Base-by-base conservation (phyloP, 2,329 filamentous ascomycete species). In the Aspergillus sp. region DNA sequence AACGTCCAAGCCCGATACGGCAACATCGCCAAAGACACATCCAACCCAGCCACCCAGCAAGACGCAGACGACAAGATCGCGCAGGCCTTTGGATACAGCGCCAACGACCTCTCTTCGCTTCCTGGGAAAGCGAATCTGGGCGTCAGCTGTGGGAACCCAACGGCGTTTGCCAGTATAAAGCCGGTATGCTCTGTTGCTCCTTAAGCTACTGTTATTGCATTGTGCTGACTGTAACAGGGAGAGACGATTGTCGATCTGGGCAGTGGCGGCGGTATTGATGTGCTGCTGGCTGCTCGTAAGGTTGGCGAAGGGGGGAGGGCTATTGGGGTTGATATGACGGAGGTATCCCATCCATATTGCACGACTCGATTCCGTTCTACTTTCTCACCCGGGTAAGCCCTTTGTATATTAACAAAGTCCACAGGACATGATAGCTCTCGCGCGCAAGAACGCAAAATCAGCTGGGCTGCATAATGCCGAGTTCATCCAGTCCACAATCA, bases 261-360 rank as follows among this genome's bases (percentile, higher is more conserved):
- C 4, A 79, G 77, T 58, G 83, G 85, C 2, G 83, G 79, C 7
- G 84, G 84, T 0, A 82, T 86, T 45, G 84, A 86, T 64, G 78
- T 82, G 5, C 84, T 86, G 62, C 77, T 81, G 1, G 82, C 83
- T 11, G 76, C 81, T 3, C 73, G 71, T 17, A 82, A 77, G 63
- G 78, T 86, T 24, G 82, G 83, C 0, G 53, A 63, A 0, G 69
- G 63, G 2, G 83, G 85, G 1, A 77, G 70, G 24, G 82, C 75
- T 3, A 80, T 86, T 55, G 84, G 84, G 3, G 73, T 87, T 2
- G 84, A 87, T 30, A 86, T 86, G 80, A 86, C 82, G 61, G 77
- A 83, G 70, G 83, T 81, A 11, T 20, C 15, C 11, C 13, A 46
- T 13, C 13, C 19, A 20, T 20, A 20, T 20, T 20, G 19, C 19